Conservation (phyloP, 2,329 filamentous ascomycete species). For the Aspergillus chevalieri region DNA sequence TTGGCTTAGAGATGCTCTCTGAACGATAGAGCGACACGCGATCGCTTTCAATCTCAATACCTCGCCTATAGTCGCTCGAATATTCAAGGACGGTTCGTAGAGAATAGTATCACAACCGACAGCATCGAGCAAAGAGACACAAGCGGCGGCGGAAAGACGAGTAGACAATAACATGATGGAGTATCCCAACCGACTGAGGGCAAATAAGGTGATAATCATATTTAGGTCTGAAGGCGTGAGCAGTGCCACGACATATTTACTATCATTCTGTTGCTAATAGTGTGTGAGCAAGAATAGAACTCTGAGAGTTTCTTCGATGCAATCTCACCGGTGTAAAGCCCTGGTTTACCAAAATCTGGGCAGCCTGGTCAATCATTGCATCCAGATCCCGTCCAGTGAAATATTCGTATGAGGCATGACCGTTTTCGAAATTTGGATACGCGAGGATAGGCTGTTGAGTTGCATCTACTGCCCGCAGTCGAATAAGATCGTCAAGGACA, state of each 20-base stretch:
- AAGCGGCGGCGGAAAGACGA: slow-evolving; percentile 37
- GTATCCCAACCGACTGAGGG: slow-evolving; percentile 41
- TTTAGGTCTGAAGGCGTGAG: slow-evolving; percentile 38
- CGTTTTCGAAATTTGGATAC: slow-evolving; percentile 30
- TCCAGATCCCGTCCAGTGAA: slow-evolving; percentile 39
- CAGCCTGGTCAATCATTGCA: slow-evolving; percentile 35
- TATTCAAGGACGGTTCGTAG: slow-evolving; percentile 29
- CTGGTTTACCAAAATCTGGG: slow-evolving; percentile 22
- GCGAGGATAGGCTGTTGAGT: slow-evolving; percentile 39
- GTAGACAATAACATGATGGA: slow-evolving; percentile 41
- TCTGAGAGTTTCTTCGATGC: no score
- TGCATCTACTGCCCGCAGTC: slow-evolving; percentile 32
- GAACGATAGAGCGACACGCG: slow-evolving; percentile 19
- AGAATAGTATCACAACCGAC: slow-evolving; percentile 32
- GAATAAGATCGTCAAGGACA: slow-evolving; percentile 39
- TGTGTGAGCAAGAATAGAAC: background rate
- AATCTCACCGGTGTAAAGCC: slow-evolving; percentile 12
- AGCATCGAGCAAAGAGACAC: slow-evolving; percentile 34
- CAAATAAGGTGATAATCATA: slow-evolving; percentile 41
- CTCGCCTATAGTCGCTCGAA: slow-evolving; percentile 26
- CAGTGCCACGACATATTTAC: slow-evolving; percentile 28
- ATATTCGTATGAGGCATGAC: slow-evolving; percentile 32
- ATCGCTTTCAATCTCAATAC: slow-evolving; percentile 20
- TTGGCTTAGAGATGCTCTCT: slow-evolving; percentile 5
- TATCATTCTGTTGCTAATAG: slow-evolving; percentile 12